Evolutionary conservation across 192 early-diverging fungal species (phyloP).

Genomic region (Backusella morwellensis): DNA sequence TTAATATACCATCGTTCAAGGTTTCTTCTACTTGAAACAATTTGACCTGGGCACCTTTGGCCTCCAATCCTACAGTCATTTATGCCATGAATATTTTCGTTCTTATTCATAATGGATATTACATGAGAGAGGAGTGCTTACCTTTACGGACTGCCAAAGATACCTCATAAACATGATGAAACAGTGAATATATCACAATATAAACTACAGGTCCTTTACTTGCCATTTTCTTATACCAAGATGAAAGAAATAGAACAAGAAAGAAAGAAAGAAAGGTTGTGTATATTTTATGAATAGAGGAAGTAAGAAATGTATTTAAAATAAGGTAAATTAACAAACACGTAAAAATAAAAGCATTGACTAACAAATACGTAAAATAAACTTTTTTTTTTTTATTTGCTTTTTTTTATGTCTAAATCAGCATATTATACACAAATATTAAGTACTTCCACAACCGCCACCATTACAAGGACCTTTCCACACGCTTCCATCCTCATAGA

Average conservation of each 20-base stretch:
- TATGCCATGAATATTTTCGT: not conserved
- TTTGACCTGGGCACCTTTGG: slow-evolving; percentile 31
- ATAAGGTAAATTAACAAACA: not conserved
- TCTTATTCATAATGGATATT: not conserved
- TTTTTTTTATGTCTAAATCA: not conserved
- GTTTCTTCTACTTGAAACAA: slow-evolving; percentile 61
- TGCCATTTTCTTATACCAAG: not conserved
- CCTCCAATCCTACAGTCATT: slow-evolving; percentile 56
- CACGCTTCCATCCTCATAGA: slow-evolving; percentile 74
- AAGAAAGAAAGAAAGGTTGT: not conserved
- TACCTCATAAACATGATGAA: slow-evolving; percentile 71
- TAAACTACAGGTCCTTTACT: slow-evolving; percentile 45
- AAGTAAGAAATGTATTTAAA: not conserved
- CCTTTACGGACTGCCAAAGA: slow-evolving; percentile 64
- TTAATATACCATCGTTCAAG: slow-evolving; percentile 48
- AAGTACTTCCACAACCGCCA: not conserved
- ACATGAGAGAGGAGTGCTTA: not conserved
- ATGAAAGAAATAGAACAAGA: not conserved
- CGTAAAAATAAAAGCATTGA: not conserved
- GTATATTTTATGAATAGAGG: not conserved
- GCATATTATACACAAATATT: not conserved
- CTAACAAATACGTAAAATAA: not conserved
- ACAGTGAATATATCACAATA: slow-evolving; percentile 68
- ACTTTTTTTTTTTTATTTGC: not conserved
- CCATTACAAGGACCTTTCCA: slow-evolving; percentile 36